phyloP scores from a whole-genome alignment of 176 grass and related monocot genomes.

The Cenchrus americanus region DNA sequence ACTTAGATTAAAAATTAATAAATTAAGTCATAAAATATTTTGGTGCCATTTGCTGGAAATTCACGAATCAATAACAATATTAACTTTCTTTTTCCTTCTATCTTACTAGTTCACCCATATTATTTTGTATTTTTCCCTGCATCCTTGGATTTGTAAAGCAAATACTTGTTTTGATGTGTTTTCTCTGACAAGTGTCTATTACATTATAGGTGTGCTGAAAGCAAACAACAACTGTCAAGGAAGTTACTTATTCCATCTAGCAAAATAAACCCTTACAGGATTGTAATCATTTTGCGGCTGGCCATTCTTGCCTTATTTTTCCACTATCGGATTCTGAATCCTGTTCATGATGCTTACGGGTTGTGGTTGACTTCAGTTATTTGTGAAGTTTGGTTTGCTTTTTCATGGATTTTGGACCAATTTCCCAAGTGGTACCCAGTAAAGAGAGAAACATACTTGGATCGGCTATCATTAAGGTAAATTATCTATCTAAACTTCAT shows the following conservation, averaged over 20 bases:
- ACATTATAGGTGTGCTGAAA: constrained; percentile 40
- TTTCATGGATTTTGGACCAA: constrained; percentile 44
- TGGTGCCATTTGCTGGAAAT: neutral
- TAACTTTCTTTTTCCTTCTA: neutral
- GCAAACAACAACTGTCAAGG: constrained; percentile 38
- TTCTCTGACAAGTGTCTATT: constrained; percentile 13
- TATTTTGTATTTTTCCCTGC: neutral
- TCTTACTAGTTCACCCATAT: neutral
- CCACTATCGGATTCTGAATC: constrained; percentile 73
- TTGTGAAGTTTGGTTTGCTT: constrained; percentile 45
- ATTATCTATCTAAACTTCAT: neutral
- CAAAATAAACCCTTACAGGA: constrained; percentile 49
- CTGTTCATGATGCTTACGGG: constrained; percentile 68
- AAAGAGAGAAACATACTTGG: constrained; percentile 77
- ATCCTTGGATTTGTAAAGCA: neutral
- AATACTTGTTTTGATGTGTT: neutral
- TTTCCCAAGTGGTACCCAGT: constrained; percentile 53
- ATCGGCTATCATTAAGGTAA: constrained; percentile 74
- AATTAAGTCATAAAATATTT: neutral
- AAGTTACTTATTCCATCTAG: constrained; percentile 42
- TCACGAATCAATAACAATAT: neutral
- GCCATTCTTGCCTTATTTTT: constrained; percentile 58
- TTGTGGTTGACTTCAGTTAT: constrained; percentile 64
- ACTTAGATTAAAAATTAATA: neutral
- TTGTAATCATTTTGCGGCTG: constrained; percentile 44